Base-by-base conservation (phyloP, 1,284 basidiomycete species). In the Ganoderma meredithae region DNA sequence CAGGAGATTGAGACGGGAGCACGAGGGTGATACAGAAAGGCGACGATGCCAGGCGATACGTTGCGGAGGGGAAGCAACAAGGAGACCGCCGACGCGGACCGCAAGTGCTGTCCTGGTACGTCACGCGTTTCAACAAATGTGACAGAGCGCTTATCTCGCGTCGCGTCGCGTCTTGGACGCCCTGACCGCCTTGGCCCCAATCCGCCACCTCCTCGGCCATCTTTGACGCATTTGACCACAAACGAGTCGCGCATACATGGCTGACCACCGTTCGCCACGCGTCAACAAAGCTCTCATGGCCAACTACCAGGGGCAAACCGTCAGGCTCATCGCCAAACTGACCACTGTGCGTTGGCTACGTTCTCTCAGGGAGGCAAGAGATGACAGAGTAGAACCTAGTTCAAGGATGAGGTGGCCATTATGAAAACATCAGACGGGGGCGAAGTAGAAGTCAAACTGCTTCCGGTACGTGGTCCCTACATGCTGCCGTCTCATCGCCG, bases 391-490 rank as follows among this genome's bases (percentile, higher is more conserved):
- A 22, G 33, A 43, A 19, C 64, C 10, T 67, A 92, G 89, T 80
- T 89, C 66, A 82, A 85, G n/a, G 85, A 83, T n/a, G 86, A 87
- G 9, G 79, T 79, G 1, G 86, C 89, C 2, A 84, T 88, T 9
- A 88, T 95, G 33, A 84, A 91, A 72, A 85, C 93, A 0, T 84
- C 85, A 43, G 95, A 97, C 76, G 90, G 89, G 1, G 91, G 89
- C 0, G 84, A 95, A 76, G 85, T 96, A 17, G 83, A 83, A 13
- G 81, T 95, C 31, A 70, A 68, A 44, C 25, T 77, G n/a, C 53
- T 70, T 58, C 66, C 58, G 66, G 75, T 67, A 44, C 44, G 69
- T 41, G 22, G 1, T 4, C 25, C 31, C 15, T 10, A 27, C 47
- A 25, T 65, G 41, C 5, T 65, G 41, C 5, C 15, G 17, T 25